A percentile compares a stretch with the other conserved stretches of the same genome.
These are phyloP conservation scores for Sporothrix inflata DNA, from an alignment of 2,329 filamentous ascomycete genomes.

Conservation along the genomic window DNA sequence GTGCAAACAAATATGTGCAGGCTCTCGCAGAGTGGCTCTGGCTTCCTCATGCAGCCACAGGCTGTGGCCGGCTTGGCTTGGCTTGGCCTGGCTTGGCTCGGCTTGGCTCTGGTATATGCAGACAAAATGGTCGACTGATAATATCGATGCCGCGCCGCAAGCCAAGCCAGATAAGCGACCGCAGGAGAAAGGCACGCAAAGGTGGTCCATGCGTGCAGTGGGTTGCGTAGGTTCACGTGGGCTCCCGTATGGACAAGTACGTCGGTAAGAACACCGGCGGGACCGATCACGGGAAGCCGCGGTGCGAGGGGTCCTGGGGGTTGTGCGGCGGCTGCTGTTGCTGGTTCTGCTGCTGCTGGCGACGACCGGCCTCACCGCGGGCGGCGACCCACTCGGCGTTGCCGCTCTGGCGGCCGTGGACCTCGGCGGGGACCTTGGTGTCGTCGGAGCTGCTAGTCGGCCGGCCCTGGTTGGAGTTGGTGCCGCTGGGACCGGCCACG, in stretches of 20 bases:
- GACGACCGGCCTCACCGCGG: conserved; percentile 42
- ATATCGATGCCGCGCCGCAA: not conserved
- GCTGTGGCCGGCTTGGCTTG: conserved; percentile 12
- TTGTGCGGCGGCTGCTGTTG: conserved; percentile 32
- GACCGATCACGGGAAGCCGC: conserved; percentile 31
- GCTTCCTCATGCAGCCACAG: not conserved
- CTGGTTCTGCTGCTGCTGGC: conserved; percentile 33
- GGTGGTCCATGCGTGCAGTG: not conserved
- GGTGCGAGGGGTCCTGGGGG: conserved; percentile 35
- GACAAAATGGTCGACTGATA: not conserved
- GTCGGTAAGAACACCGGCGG: not conserved
- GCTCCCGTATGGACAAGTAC: no score
- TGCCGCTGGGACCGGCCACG: conserved; percentile 34
- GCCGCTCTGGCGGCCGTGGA: conserved; percentile 50
- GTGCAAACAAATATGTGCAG: not conserved
- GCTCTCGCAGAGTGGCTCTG: no score
- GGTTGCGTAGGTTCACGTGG: not conserved
- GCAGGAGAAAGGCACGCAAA: not conserved
- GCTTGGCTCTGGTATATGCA: conserved; percentile 3
- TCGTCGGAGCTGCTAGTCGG: conserved; percentile 50
- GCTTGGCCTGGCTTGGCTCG: conserved; percentile 17
- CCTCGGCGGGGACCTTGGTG: conserved; percentile 63
- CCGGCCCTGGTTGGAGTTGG: conserved; percentile 32
- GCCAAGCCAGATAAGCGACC: conserved; percentile 14
- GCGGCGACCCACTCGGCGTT: conserved; percentile 45